Base-by-base conservation (phyloP, 2,329 filamentous ascomycete species). In the Penicillium sp. region DNA sequence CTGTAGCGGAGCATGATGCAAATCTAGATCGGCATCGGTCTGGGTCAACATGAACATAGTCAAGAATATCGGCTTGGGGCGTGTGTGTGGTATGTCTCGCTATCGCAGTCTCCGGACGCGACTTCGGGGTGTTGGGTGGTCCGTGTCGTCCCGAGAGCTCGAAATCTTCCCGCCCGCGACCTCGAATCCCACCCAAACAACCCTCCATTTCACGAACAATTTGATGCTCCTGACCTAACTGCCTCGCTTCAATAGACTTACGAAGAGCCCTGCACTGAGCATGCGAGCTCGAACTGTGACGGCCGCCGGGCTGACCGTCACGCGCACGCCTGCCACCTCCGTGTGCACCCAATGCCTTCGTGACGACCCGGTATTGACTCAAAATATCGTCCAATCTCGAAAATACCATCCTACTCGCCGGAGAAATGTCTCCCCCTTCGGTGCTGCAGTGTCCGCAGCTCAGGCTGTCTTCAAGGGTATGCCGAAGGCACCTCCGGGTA, bases 381-480 rank as follows among this genome's bases (percentile, higher is more conserved):
- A 51, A 17, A 42, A 44, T 16, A 36, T 51, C 14, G 33, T 56
- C 27, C 62, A 61, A 50, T 51, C 55, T 13, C 62, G 65, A 46
- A 62, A 60, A 59, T 69, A 68, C 30, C 66, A 65, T 38, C 65
- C 67, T 1, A 63, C 61, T 6, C 58, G 64, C 13, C 63, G 66
- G 52, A 61, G 59, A 56, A 58, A 68, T 54, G 59, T 56, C 16
- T 64, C 61, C 11, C 67, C 68, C 37, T 65, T 71, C 39, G 65
- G 68, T 9, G 68, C 70, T 13, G 70, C 70, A 3, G 67, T 71
- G 23, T 74, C 74, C 31, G 76, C 77, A 26, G 78, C 79, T 29
- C 79, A 73, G 53, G 67, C 63, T 29, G 58, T 71, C 37, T 64
- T 72, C 51, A 70, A 72, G 46, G 63, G 68, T 25, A 55, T 71